These are phyloP conservation scores for Dryas alaskensis DNA, from an alignment of 306 rosid genomes.

Conservation along the genomic window DNA sequence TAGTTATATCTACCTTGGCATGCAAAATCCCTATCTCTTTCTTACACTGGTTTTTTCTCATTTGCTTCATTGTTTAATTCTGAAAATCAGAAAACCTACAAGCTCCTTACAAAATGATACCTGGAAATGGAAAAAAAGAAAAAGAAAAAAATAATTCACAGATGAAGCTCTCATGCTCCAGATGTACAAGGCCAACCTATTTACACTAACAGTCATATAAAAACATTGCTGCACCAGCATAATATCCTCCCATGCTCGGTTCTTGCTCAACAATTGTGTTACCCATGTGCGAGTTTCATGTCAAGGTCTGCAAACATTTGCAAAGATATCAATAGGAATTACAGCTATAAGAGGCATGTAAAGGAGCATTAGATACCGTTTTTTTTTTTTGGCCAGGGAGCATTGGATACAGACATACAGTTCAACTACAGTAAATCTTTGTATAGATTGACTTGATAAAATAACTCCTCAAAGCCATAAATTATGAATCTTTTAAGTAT, in stretches of 20 bases:
- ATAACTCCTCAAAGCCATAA: background rate
- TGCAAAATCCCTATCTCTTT: background rate
- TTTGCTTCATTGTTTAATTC: slow-evolving; percentile 18
- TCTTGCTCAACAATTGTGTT: slow-evolving; percentile 23
- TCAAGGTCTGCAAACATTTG: slow-evolving; percentile 51
- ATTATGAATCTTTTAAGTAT: background rate
- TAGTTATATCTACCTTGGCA: background rate
- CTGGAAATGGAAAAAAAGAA: background rate
- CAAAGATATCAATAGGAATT: slow-evolving; percentile 24
- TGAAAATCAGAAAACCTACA: slow-evolving; percentile 18
- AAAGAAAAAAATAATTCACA: slow-evolving; percentile 24
- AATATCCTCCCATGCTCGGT: slow-evolving; percentile 21
- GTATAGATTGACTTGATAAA: background rate
- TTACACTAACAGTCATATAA: slow-evolving; percentile 42
- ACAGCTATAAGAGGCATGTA: slow-evolving; percentile 14
- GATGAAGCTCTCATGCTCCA: slow-evolving; percentile 34
- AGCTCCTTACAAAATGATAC: slow-evolving; percentile 23
- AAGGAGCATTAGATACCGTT: slow-evolving; percentile 1
- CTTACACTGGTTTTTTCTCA: slow-evolving; percentile 19
- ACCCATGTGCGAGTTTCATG: slow-evolving; percentile 28
- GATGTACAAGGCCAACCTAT: slow-evolving; percentile 59
- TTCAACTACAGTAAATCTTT: background rate
- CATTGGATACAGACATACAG: background rate
- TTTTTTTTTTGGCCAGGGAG: background rate
- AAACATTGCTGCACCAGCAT: slow-evolving; percentile 23